Evolutionary conservation across 2,329 filamentous ascomycete genomes (phyloP), one percentile per base, ranked within the genome.

Genomic region (Epichloe gansuensis): DNA sequence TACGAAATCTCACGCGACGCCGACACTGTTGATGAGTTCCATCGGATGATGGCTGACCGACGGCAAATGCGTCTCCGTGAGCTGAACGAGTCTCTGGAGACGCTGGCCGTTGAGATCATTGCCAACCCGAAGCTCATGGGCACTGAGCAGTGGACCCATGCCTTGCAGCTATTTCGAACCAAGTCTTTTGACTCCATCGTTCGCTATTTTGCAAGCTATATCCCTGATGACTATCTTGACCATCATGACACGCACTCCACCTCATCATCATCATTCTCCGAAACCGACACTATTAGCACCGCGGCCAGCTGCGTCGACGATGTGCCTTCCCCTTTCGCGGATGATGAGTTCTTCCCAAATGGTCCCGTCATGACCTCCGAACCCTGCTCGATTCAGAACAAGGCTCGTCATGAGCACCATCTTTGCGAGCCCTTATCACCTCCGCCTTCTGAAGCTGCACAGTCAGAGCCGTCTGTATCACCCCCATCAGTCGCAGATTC

Each of bases 171-270:
- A 52, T 81, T 82, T 61, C 75, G 78, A 13, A 78, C 77, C 9
- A 75, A 71, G 59, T 80, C 77, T 2, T 74, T 80, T 52, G 78
- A 82, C 63, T 81, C 78, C 17, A 75, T 82, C 55, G 75, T 82
- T 56, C 72, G 77, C 57, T 81, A 78, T 61, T 82, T 80, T 63
- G 70, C 76, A 21, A 81, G 76, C 47, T 81, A 81, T 57, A 72
- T 82, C 7, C 77, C 78, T 28, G 66, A 73, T 11, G 68, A 74
- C 55, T 75, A 77, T 54, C 62, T 71, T 2, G 60, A 65, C 41
- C 75, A 71, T 65, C 67, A 74, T 52, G 64, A 63, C 23, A 52
- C 58, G 25, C 55, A 59, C 52, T 65, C 67, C 53, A 63, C 66
- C 51, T 63, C 68, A 5, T 65, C 63, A 37, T 70, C 72, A 50